Conservation (phyloP, 768 basidiomycete genomes). For the Hebeloma cylindrosporum region DNA sequence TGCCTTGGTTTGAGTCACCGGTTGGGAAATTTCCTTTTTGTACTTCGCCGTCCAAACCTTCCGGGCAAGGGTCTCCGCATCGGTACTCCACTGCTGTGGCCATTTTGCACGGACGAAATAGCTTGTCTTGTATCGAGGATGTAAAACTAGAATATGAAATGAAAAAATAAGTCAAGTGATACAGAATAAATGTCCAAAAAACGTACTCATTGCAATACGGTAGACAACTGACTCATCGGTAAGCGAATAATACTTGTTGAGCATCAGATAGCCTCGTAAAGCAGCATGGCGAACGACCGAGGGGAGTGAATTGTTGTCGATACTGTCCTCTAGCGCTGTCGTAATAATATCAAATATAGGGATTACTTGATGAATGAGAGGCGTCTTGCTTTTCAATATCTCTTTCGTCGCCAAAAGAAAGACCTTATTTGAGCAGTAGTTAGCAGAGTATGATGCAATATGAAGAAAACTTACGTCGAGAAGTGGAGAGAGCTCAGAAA, state of each 20-base stretch:
- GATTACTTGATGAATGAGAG: constrained; percentile 29
- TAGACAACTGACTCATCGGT: constrained; percentile 27
- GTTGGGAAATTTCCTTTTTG: too few species aligned
- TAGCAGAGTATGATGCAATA: not conserved
- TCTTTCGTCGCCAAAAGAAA: constrained; percentile 25
- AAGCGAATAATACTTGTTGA: constrained; percentile 30
- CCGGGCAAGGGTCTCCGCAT: constrained; percentile 17
- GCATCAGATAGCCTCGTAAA: constrained; percentile 12
- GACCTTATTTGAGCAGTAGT: constrained; percentile 12
- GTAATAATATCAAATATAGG: constrained; percentile 28
- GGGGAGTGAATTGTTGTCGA: constrained; percentile 9
- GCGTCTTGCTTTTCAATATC: constrained; percentile 19
- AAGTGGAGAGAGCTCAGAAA: constrained; percentile 20
- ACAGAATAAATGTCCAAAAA: not conserved
- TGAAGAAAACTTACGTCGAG: constrained; percentile 19
- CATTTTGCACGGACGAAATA: constrained; percentile 26
- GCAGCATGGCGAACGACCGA: constrained; percentile 22
- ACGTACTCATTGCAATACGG: constrained; percentile 28
- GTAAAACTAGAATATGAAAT: constrained; percentile 28
- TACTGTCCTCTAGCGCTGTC: constrained; percentile 16
- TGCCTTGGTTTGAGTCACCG: too few species aligned
- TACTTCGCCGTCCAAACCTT: constrained; percentile 19
- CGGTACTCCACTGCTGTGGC: constrained; percentile 27
- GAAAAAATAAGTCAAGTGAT: too few species aligned
- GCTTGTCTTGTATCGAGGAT: constrained; percentile 24